Conservation (phyloP, 2,329 filamentous ascomycete species). For the Ophiocordyceps sinensis region DNA sequence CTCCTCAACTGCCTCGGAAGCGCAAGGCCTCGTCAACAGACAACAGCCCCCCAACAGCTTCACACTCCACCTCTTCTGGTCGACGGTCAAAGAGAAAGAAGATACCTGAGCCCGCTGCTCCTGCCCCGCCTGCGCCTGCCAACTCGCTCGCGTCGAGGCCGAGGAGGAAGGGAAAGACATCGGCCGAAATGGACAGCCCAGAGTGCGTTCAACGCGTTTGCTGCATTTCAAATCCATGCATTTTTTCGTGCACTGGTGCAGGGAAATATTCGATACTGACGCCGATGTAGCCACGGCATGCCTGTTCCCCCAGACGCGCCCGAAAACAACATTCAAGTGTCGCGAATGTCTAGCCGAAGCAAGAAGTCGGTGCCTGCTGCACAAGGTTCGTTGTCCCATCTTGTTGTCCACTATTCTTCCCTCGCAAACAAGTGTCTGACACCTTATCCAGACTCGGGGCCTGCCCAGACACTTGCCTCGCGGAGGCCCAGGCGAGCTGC, state of each 20-base stretch:
- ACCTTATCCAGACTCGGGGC: conserved; percentile 15
- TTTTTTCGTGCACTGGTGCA: not conserved
- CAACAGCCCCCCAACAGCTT: conserved; percentile 23
- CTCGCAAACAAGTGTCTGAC: conserved; percentile 3
- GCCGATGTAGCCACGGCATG: conserved; percentile 8
- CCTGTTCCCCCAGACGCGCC: conserved; percentile 47
- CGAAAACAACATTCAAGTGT: conserved; percentile 38
- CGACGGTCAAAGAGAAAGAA: conserved; percentile 61
- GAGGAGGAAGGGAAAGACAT: conserved; percentile 45
- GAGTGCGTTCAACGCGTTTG: conserved; percentile 33
- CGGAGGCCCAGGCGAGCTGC: conserved; percentile 39
- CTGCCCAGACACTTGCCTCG: conserved; percentile 22
- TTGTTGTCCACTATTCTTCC: not conserved
- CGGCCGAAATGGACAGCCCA: conserved; percentile 57
- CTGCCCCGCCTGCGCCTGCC: conserved; percentile 15
- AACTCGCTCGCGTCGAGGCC: conserved; percentile 23
- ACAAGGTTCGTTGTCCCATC: conserved; percentile 17
- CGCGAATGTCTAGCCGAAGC: conserved; percentile 54
- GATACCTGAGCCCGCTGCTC: conserved; percentile 33
- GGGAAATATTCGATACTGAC: conserved; percentile 3
- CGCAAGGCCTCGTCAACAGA: conserved; percentile 54
- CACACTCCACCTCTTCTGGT: conserved; percentile 22
- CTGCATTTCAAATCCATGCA: not conserved
- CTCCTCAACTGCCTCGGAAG: conserved; percentile 47
- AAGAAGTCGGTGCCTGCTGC: conserved; percentile 45